Conservation (phyloP, 2,329 filamentous ascomycete species). For the Claviceps sp. region DNA sequence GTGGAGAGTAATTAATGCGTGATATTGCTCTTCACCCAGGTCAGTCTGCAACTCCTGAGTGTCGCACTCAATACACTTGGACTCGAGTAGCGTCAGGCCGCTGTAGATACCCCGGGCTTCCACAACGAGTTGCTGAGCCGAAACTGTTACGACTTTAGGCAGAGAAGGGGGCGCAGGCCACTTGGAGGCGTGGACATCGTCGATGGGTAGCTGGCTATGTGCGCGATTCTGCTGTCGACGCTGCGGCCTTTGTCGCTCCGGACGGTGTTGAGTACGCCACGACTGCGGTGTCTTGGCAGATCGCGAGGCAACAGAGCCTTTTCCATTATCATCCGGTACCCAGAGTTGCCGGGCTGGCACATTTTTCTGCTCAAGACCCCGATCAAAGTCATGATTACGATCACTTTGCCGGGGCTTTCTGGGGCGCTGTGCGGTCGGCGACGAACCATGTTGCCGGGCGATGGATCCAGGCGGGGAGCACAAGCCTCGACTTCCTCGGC, state of each 20-base stretch:
- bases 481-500: slow-evolving; percentile 13
- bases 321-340: slow-evolving; percentile 13
- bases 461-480: slow-evolving; percentile 16
- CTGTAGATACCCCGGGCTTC: slow-evolving; percentile 79
- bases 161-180: not conserved
- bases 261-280: not conserved
- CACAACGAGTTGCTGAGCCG: slow-evolving; percentile 62
- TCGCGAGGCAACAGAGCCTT: not conserved
- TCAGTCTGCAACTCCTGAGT: slow-evolving; percentile 23
- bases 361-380: slow-evolving; percentile 11
- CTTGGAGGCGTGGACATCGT: slow-evolving; percentile 2
- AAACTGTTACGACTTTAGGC: slow-evolving; percentile 36
- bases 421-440: slow-evolving; percentile 10
- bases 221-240: slow-evolving; percentile 1
- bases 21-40: slow-evolving; percentile 61
- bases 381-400: slow-evolving; percentile 12
- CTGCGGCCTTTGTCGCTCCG: slow-evolving; percentile 2
- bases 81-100: slow-evolving; percentile 74
- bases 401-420: slow-evolving; percentile 9
- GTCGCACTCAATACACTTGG: slow-evolving; percentile 75
- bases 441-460: slow-evolving; percentile 8
- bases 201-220: not conserved
- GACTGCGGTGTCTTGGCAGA: slow-evolving; percentile 5
- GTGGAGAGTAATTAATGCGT: slow-evolving; percentile 70
- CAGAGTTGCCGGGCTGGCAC: slow-evolving; percentile 14